Evolutionary conservation across 1,139 yeast species (phyloP).

Genomic region (Candida tetrigidarum): DNA sequence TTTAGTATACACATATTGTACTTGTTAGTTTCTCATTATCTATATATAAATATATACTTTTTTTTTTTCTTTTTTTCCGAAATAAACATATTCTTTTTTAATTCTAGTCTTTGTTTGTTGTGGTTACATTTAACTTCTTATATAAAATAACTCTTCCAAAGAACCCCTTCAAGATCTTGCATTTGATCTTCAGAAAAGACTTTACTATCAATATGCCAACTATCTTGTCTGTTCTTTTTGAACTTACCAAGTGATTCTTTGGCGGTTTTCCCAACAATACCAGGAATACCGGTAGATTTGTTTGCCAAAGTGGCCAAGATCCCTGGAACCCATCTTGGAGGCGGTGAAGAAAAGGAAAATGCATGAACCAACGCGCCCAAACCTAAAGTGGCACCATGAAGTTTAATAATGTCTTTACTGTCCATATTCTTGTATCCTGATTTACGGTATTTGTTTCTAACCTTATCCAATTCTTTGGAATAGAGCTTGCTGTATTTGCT

Average conservation of each 20-base stretch:
- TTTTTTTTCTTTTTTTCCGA: background rate
- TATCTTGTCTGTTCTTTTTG: conserved; percentile 91
- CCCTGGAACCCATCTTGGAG: conserved; percentile 88
- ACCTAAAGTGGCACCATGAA: conserved; percentile 92
- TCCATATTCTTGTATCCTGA: conserved; percentile 34
- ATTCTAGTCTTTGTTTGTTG: background rate
- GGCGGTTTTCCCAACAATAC: conserved; percentile 83
- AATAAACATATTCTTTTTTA: background rate
- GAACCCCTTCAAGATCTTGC: conserved; percentile 92
- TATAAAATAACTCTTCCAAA: conserved; percentile 92
- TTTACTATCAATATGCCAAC: conserved; percentile 91
- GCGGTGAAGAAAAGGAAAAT: conserved; percentile 89
- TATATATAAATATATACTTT: background rate
- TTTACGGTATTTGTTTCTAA: conserved; percentile 34
- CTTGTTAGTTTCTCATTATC: background rate
- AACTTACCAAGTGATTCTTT: conserved; percentile 82
- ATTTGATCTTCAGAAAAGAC: conserved; percentile 79
- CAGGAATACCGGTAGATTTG: conserved; percentile 70
- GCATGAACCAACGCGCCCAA: conserved; percentile 89
- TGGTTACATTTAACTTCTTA: too few species aligned
- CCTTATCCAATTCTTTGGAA: conserved; percentile 32
- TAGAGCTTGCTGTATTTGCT: conserved; percentile 26
- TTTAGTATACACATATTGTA: background rate
- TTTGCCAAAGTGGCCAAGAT: conserved; percentile 72
- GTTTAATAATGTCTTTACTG: conserved; percentile 45